phyloP scores from a whole-genome alignment of 257 asterid genomes.

The Gentiana dahurica region DNA sequence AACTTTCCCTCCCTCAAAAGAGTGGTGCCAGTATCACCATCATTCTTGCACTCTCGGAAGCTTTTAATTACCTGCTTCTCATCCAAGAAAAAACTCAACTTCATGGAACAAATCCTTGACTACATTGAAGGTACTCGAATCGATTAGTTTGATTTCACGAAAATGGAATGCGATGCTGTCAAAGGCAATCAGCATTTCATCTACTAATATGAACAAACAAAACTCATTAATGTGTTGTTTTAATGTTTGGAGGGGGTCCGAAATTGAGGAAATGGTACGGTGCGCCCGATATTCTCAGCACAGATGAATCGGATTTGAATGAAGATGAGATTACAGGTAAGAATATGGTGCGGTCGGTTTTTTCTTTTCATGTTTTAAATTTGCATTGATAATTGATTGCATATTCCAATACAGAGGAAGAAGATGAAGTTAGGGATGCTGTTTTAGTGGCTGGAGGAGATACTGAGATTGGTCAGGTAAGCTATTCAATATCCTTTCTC shows the following conservation, averaged over 20 bases:
- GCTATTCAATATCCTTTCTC: too few relatives aligned
- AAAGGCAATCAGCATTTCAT: background rate
- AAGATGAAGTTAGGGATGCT: conserved; percentile 68
- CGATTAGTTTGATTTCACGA: background rate
- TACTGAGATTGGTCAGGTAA: conserved; percentile 86
- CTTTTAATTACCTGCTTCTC: conserved; percentile 42
- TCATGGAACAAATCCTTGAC: conserved; percentile 92
- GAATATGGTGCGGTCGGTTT: background rate
- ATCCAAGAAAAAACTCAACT: conserved; percentile 68
- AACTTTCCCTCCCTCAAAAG: background rate
- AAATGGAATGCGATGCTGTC: background rate
- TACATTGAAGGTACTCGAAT: conserved; percentile 65
- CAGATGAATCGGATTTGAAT: conserved; percentile 37
- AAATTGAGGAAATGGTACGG: conserved; percentile 98
- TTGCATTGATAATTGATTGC: conserved; percentile 5
- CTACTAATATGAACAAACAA: too few relatives aligned
- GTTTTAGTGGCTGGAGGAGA: conserved; percentile 90
- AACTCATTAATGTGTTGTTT: background rate
- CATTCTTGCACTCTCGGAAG: conserved; percentile 1
- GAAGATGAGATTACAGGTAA: conserved; percentile 58
- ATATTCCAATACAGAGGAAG: conserved; percentile 32
- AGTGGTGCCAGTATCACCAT: background rate
- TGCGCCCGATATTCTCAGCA: conserved; percentile 65
- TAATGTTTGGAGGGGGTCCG: conserved; percentile 61
- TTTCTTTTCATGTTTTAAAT: background rate